phyloP scores from a whole-genome alignment of 768 basidiomycete species.

The Naganishia friedmannii region DNA sequence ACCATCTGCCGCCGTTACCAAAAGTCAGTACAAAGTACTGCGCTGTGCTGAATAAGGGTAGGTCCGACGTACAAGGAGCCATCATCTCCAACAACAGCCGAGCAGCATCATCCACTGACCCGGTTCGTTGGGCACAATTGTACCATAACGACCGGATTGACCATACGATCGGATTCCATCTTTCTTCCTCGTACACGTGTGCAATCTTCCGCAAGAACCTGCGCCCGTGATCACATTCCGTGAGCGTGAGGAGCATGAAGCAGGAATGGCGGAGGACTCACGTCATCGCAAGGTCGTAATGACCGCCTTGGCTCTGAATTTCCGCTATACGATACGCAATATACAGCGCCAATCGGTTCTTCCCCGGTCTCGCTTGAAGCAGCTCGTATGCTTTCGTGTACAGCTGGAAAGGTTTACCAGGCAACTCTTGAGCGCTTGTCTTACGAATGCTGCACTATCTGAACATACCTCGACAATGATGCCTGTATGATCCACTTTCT shows the following conservation, averaged over 20 bases:
- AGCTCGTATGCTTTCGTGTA: slow-evolving; percentile 88
- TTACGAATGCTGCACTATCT: neutral
- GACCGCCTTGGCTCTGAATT: slow-evolving; percentile 73
- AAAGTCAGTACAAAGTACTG: neutral
- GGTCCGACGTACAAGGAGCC: slow-evolving; percentile 61
- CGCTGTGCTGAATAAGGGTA: neutral
- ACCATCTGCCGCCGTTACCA: slow-evolving; percentile 34
- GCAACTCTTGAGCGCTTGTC: neutral
- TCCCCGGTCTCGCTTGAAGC: slow-evolving; percentile 81
- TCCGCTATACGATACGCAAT: slow-evolving; percentile 87
- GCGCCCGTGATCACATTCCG: neutral
- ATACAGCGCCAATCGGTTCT: slow-evolving; percentile 78
- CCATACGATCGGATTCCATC: slow-evolving; percentile 71
- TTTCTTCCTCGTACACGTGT: slow-evolving; percentile 78
- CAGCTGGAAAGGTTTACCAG: slow-evolving; percentile 58
- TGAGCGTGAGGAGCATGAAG: neutral
- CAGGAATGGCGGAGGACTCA: slow-evolving; percentile 51
- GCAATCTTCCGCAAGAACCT: slow-evolving; percentile 94
- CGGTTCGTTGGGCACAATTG: slow-evolving; percentile 72
- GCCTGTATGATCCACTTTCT: slow-evolving; percentile 82
- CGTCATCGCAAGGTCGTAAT: slow-evolving; percentile 85
- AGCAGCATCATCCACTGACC: slow-evolving; percentile 72
- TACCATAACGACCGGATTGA: slow-evolving; percentile 78
- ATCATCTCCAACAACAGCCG: slow-evolving; percentile 79
- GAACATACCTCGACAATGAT: slow-evolving; percentile 72